Conservation (phyloP, 1,284 basidiomycete species). For the Ganoderma multipileum region DNA sequence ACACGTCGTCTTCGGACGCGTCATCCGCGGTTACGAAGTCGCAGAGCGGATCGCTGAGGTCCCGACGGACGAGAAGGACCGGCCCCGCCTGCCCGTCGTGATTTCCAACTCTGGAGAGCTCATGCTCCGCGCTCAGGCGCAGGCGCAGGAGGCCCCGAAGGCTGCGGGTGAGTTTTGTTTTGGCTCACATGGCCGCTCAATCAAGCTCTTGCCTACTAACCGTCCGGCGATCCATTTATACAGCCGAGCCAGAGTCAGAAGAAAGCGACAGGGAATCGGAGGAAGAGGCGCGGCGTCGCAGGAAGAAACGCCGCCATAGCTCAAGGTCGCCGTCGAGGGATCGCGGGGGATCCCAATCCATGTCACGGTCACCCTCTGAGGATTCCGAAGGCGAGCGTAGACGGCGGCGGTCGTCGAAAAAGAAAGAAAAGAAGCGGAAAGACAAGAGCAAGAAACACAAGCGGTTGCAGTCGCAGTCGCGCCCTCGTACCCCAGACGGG, state of each 20-base stretch:
- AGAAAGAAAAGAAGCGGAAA: constrained; percentile 37
- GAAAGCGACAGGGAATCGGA: constrained; percentile 29
- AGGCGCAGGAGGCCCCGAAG: constrained; percentile 20
- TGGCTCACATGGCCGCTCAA: not conserved
- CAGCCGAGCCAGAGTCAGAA: constrained; percentile 27
- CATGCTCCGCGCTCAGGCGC: constrained; percentile 61
- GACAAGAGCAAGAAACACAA: constrained; percentile 40
- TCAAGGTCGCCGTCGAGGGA: not conserved
- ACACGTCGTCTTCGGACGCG: constrained; percentile 80
- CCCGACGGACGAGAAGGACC: constrained; percentile 71
- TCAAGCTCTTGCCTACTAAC: not conserved
- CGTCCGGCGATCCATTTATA: not conserved
- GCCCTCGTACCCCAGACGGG: constrained; percentile 18
- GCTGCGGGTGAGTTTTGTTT: constrained; percentile 12
- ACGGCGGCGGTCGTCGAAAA: constrained; percentile 39
- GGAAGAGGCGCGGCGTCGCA: constrained; percentile 31
- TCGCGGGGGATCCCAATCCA: constrained; percentile 26
- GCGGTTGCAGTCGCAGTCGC: constrained; percentile 17
- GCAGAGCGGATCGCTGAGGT: constrained; percentile 60
- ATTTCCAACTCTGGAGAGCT: constrained; percentile 88
- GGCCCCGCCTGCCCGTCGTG: constrained; percentile 74
- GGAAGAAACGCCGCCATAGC: constrained; percentile 41
- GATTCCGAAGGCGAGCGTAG: constrained; percentile 37
- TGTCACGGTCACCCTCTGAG: constrained; percentile 26
- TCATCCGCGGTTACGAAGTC: constrained; percentile 69